These are phyloP conservation scores for Ambrosia artemisiifolia DNA, from an alignment of 129 eudicot genomes.

Conservation along the genomic window DNA sequence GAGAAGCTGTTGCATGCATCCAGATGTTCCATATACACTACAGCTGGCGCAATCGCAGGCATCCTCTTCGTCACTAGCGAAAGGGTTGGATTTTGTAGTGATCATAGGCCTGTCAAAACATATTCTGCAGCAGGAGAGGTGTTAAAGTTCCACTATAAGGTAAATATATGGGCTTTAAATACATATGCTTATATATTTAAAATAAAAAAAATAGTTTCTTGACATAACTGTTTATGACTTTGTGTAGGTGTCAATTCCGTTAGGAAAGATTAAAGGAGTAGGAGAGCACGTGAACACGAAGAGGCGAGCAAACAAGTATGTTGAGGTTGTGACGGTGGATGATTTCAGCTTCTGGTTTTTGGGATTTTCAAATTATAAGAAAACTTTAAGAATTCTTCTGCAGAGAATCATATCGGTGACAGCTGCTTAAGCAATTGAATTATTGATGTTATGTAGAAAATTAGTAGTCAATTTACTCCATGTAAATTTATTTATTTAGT, in stretches of 20 bases:
- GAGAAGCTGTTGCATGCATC: conserved; percentile 38
- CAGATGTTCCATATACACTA: conserved; percentile 34
- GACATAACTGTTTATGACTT: not conserved
- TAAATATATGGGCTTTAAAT: not conserved
- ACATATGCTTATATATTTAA: not conserved
- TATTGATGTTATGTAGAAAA: not conserved
- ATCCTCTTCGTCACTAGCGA: conserved; percentile 34
- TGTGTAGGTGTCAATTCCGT: conserved; percentile 29
- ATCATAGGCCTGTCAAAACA: conserved; percentile 28
- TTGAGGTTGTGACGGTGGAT: conserved; percentile 28
- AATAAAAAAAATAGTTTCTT: too few species aligned
- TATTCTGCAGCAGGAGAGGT: conserved; percentile 32
- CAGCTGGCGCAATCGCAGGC: conserved; percentile 42
- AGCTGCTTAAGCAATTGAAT: conserved; percentile 10
- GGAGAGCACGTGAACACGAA: conserved; percentile 19
- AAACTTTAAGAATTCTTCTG: conserved; percentile 14
- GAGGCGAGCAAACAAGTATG: conserved; percentile 27
- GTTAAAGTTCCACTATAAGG: conserved; percentile 34
- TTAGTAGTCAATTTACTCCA: not conserved
- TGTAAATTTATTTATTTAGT: too few species aligned
- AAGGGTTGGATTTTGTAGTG: conserved; percentile 43
- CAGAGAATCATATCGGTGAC: not conserved
- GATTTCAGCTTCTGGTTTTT: conserved; percentile 40
- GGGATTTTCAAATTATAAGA: conserved; percentile 23
- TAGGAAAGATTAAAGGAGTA: conserved; percentile 21